phyloP scores from a whole-genome alignment of 305 asterid species.

The Fraxinus xanthoxyloides region DNA sequence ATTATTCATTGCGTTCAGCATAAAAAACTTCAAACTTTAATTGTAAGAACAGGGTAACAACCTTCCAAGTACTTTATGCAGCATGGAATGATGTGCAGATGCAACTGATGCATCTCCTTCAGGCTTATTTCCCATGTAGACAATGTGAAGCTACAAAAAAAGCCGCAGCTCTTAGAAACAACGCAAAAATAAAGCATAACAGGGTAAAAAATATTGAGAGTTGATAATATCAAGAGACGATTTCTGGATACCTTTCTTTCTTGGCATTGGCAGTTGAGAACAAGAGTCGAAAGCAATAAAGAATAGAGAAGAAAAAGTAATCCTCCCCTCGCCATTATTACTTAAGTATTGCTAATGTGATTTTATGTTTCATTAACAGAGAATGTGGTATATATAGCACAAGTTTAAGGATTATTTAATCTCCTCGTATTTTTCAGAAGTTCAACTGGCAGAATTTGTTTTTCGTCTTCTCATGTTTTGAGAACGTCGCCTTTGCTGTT shows the following conservation, averaged over 20 bases:
- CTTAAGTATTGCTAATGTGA: not conserved
- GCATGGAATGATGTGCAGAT: constrained; percentile 40
- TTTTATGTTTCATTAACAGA: not conserved
- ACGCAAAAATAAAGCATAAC: not conserved
- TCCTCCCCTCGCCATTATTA: not conserved
- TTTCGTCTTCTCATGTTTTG: not conserved
- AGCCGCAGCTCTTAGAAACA: not conserved
- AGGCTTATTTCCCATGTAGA: constrained; percentile 52
- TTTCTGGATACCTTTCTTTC: not conserved
- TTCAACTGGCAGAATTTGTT: not conserved
- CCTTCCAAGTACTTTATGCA: constrained; percentile 54
- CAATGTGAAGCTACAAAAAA: constrained; percentile 39
- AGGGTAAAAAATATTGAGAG: not conserved
- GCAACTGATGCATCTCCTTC: constrained; percentile 22
- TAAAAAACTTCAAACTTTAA: not conserved
- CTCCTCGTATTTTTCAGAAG: not conserved
- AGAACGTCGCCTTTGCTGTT: not conserved
- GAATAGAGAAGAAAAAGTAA: not conserved
- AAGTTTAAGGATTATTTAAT: not conserved
- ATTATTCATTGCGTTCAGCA: not conserved
- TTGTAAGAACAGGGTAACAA: not conserved
- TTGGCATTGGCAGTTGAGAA: constrained; percentile 4
- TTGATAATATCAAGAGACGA: not conserved
- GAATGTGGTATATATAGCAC: not conserved
- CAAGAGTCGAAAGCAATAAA: not conserved